Conservation (phyloP, 2,329 filamentous ascomycete genomes). For the Hypocreales sp. region DNA sequence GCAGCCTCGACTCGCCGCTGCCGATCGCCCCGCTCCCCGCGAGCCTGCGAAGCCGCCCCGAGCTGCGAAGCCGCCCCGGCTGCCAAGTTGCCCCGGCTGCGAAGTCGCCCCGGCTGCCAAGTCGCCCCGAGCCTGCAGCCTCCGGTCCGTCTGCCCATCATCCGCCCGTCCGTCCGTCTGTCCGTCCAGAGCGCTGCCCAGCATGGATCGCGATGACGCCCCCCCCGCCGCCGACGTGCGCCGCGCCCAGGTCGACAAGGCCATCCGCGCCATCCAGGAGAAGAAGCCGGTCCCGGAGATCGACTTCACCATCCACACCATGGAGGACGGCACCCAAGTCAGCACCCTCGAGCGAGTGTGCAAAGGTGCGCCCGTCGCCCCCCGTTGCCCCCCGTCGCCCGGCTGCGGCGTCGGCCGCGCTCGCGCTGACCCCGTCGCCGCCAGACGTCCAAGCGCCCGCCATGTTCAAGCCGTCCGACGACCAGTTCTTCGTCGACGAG, state of each 20-base stretch:
- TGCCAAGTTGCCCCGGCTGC: too few relatives aligned
- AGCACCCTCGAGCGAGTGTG: constrained; percentile 92
- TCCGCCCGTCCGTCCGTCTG: too few relatives aligned
- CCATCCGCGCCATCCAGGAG: constrained; percentile 78
- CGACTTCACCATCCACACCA: constrained; percentile 94
- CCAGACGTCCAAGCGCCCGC: constrained; percentile 95
- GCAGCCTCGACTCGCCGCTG: too few relatives aligned
- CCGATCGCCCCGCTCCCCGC: too few relatives aligned
- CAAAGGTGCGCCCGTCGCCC: constrained; percentile 57
- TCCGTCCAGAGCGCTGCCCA: constrained; percentile 7
- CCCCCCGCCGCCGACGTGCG: constrained; percentile 22
- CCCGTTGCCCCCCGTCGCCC: constrained; percentile 55
- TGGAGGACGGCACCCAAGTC: constrained; percentile 94
- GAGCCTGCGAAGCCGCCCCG: too few relatives aligned
- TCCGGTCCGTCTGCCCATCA: too few relatives aligned
- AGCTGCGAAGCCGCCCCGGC: too few relatives aligned
- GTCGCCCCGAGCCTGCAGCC: too few relatives aligned
- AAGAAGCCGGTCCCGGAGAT: constrained; percentile 97
- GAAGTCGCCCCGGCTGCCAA: too few relatives aligned
- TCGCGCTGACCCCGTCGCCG: constrained; percentile 5
- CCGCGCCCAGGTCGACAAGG: constrained; percentile 64
- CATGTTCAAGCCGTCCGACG: constrained; percentile 79
- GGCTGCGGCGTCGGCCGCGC: neutral
- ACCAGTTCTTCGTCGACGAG: constrained; percentile 84
- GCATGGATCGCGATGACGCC: constrained; percentile 34